Evolutionary conservation across 768 basidiomycete species (phyloP).

Genomic region (Postia placenta): DNA sequence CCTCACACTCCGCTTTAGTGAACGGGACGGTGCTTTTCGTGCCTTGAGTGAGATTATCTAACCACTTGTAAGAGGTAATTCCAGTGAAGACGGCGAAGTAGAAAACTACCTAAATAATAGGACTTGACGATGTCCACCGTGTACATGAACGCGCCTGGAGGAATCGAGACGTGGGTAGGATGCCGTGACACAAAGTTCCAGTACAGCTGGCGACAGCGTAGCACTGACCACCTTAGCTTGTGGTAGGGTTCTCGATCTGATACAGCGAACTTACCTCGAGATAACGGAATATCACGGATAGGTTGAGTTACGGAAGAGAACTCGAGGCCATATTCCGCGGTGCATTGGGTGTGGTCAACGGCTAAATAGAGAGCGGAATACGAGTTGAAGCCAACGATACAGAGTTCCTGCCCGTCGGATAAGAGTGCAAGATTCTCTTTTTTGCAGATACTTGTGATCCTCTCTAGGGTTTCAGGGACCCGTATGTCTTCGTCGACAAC

Average conservation of each 20-base stretch:
- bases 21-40: conserved; percentile 42
- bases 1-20: conserved; percentile 48
- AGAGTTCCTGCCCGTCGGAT: conserved; percentile 39
- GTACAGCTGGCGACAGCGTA: conserved; percentile 41
- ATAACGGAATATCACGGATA: too few species aligned
- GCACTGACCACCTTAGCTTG: too few species aligned
- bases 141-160: conserved; percentile 36
- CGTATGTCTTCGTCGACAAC: conserved; percentile 49
- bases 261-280: too few species aligned
- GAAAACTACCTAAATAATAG: conserved; percentile 39
- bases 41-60: conserved; percentile 44
- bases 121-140: conserved; percentile 45
- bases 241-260: too few species aligned
- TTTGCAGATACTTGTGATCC: conserved; percentile 22
- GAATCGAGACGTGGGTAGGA: conserved; percentile 38
- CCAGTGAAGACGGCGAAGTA: too few species aligned
- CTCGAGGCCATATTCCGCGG: too few species aligned
- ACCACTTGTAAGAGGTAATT: conserved; percentile 22
- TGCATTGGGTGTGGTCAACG: conserved; percentile 41
- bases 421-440: conserved; percentile 26
- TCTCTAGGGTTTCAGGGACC: conserved; percentile 26
- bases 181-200: conserved; percentile 49
- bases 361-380: conserved; percentile 31
- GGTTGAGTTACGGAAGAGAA: too few species aligned
- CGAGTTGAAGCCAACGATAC: conserved; percentile 28